A percentile compares a stretch with the other conserved stretches of the same genome.
Conservation (phyloP, 1,284 basidiomycete genomes). For the Cutaneotrichosporon cyanovorans region DNA sequence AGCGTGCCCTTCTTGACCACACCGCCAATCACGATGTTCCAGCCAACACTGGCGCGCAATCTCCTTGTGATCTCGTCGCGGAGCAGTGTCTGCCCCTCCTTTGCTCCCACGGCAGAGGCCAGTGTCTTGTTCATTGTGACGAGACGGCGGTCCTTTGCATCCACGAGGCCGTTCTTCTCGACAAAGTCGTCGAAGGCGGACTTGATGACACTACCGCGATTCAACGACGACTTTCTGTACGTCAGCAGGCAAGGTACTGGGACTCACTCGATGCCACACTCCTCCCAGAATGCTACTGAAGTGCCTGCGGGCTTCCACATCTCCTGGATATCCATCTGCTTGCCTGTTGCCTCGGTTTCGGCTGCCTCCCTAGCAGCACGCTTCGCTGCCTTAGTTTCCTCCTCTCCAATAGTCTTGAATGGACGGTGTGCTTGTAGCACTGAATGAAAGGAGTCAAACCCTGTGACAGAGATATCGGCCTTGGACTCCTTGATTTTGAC, state of each 20-base stretch:
- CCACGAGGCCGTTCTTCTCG: slow-evolving; percentile 56
- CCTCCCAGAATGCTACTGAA: slow-evolving; percentile 57
- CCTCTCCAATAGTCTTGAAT: slow-evolving; percentile 58
- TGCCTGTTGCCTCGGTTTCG: slow-evolving; percentile 44
- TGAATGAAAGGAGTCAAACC: slow-evolving; percentile 57
- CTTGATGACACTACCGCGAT: slow-evolving; percentile 44
- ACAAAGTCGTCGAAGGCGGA: slow-evolving; percentile 60
- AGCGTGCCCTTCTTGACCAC: slow-evolving; percentile 58
- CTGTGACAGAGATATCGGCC: slow-evolving; percentile 49
- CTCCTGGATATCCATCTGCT: slow-evolving; percentile 52
- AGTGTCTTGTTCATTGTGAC: slow-evolving; percentile 61
- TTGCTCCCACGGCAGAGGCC: slow-evolving; percentile 45
- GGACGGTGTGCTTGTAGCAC: slow-evolving; percentile 52
- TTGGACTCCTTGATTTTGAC: slow-evolving; percentile 65
- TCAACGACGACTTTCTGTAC: slow-evolving; percentile 20
- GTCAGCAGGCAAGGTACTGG: slow-evolving; percentile 3
- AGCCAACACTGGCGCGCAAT: slow-evolving; percentile 27
- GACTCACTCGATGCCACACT: slow-evolving; percentile 53
- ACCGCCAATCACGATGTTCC: slow-evolving; percentile 35
- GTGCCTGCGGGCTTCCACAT: slow-evolving; percentile 64
- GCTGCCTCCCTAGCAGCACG: slow-evolving; percentile 46
- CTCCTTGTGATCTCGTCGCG: slow-evolving; percentile 59
- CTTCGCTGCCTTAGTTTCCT: slow-evolving; percentile 48
- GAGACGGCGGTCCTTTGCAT: slow-evolving; percentile 58
- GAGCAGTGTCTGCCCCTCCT: slow-evolving; percentile 54